These are phyloP conservation scores for Trichoderma aggressivum DNA, from an alignment of 2,329 filamentous ascomycete genomes.

Conservation along the genomic window DNA sequence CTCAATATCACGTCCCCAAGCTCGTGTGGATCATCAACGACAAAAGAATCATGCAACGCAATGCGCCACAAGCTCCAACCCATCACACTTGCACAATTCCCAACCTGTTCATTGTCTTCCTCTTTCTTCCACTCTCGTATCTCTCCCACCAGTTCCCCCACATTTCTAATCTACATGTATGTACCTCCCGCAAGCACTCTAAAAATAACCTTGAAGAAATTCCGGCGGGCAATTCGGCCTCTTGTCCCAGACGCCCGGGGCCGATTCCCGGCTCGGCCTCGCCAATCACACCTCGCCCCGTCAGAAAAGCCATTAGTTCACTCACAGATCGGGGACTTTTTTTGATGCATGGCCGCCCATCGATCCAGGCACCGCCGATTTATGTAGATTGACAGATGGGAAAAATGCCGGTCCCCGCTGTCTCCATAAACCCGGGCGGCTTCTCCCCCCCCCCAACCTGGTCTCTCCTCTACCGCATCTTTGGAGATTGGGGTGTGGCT, in stretches of 20 bases:
- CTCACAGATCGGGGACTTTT: background rate
- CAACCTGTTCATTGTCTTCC: no score
- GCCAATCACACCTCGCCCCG: constrained; percentile 19
- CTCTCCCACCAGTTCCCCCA: background rate
- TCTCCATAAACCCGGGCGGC: background rate
- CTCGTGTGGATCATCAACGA: background rate
- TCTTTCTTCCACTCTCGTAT: no score
- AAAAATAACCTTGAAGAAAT: background rate
- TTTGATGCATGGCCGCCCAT: constrained; percentile 1
- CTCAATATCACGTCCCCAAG: background rate
- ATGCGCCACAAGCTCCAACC: background rate
- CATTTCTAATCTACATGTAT: background rate
- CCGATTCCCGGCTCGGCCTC: background rate
- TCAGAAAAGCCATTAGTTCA: background rate
- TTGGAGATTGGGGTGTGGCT: background rate
- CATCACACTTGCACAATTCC: background rate
- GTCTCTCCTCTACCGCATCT: background rate
- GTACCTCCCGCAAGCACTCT: constrained; percentile 1
- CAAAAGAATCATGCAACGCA: background rate
- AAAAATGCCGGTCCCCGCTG: background rate
- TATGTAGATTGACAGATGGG: background rate
- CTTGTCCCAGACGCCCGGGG: background rate
- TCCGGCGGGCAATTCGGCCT: background rate
- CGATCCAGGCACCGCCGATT: constrained; percentile 10
- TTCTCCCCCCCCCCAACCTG: background rate